These are phyloP conservation scores for Xylariales sp. DNA, from an alignment of 2,329 filamentous ascomycete species.

Conservation along the genomic window DNA sequence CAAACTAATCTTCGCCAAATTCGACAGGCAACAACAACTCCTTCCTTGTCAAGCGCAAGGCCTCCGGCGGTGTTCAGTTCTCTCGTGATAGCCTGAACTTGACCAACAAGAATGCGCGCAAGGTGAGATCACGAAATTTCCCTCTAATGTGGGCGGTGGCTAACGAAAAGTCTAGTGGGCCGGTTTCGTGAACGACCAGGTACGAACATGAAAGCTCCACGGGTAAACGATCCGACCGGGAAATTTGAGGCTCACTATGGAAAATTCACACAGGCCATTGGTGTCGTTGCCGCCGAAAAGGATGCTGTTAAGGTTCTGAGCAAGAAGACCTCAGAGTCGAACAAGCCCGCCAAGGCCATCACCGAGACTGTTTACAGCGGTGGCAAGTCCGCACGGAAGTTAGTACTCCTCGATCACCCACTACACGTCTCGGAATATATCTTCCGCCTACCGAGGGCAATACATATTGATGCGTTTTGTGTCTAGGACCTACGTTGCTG, in stretches of 20 bases:
- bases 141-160: slow-evolving; percentile 37
- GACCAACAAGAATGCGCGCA: slow-evolving; percentile 89
- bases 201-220: slow-evolving; percentile 56
- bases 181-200: slow-evolving; percentile 94
- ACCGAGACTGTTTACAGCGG: slow-evolving; percentile 76
- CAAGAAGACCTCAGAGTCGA: slow-evolving; percentile 81
- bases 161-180: slow-evolving; percentile 73
- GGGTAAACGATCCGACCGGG: slow-evolving; percentile 13
- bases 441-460: slow-evolving; percentile 12
- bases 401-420: slow-evolving; percentile 55
- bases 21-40: slow-evolving; percentile 83
- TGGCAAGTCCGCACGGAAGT: slow-evolving; percentile 84
- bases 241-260: slow-evolving; percentile 32
- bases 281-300: slow-evolving; percentile 79
- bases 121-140: slow-evolving; percentile 65
- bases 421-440: background rate
- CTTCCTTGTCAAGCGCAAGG: slow-evolving; percentile 90
- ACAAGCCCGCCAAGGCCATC: slow-evolving; percentile 77
- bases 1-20: slow-evolving; percentile 39
- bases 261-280: slow-evolving; percentile 74
- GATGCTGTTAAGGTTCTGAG: slow-evolving; percentile 82
- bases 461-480: slow-evolving; percentile 20
- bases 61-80: slow-evolving; percentile 84
- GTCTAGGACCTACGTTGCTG: slow-evolving; percentile 83
- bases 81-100: slow-evolving; percentile 96